These are phyloP conservation scores for Aegilops speltoides DNA, from an alignment of 176 grass and related monocot species.

Conservation along the genomic window DNA sequence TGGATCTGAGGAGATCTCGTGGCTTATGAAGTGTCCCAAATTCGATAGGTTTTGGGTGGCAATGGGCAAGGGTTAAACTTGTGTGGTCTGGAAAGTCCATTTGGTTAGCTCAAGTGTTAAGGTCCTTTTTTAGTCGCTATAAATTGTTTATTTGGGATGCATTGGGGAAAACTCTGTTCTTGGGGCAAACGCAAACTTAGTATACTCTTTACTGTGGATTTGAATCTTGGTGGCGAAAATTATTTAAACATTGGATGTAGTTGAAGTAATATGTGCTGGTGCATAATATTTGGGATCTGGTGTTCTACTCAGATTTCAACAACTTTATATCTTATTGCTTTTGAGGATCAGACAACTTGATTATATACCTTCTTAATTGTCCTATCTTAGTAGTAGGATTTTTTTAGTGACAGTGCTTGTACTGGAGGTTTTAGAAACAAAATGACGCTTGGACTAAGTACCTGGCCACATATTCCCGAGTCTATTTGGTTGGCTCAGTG, in stretches of 20 bases:
- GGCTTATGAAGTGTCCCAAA: not conserved
- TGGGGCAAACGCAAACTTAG: not conserved
- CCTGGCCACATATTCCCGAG: not conserved
- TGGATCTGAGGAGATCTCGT: conserved; percentile 42
- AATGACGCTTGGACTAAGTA: not conserved
- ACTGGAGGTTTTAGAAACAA: not conserved
- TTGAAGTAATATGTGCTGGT: not conserved
- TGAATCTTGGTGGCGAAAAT: not conserved
- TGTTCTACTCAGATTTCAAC: not conserved
- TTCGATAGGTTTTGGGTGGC: not conserved
- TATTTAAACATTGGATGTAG: conserved; percentile 3
- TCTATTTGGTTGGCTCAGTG: not conserved
- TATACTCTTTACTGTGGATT: not conserved
- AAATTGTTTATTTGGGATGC: not conserved
- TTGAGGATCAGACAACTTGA: not conserved
- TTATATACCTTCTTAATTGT: not conserved
- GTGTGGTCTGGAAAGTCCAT: not conserved
- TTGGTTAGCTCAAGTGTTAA: not conserved
- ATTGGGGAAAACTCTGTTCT: conserved; percentile 5
- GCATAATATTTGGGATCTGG: not conserved
- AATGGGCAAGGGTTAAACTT: conserved; percentile 7
- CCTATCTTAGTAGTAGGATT: not conserved
- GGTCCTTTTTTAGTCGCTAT: not conserved
- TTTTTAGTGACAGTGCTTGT: not conserved
- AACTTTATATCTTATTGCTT: not conserved